Evolutionary conservation across 768 basidiomycete species (phyloP).

Genomic region (Lenzites betulinus): DNA sequence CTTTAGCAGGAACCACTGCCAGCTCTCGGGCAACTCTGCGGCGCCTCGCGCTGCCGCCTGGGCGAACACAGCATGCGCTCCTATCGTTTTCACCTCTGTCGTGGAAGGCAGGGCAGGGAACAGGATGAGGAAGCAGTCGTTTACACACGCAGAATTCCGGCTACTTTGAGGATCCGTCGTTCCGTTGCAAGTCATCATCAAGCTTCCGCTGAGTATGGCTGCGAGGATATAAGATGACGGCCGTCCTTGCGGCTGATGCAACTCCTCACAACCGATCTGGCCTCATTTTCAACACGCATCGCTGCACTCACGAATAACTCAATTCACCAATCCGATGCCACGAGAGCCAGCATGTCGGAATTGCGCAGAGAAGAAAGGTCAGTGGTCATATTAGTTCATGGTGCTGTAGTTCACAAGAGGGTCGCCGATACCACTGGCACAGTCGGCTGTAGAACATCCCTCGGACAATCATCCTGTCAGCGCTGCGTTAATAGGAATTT

Average conservation of each 20-base stretch:
- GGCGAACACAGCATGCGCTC: too few relatives aligned
- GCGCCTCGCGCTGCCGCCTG: too few relatives aligned
- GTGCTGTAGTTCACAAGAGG: background rate
- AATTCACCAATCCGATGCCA: too few relatives aligned
- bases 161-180: background rate
- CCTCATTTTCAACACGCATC: too few relatives aligned
- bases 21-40: too few relatives aligned
- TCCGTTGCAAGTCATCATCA: background rate
- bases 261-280: too few relatives aligned
- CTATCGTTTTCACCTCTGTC: too few relatives aligned
- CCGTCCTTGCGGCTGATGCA: too few relatives aligned
- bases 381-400: background rate
- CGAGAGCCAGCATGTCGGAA: background rate
- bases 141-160: background rate
- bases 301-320: too few relatives aligned
- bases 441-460: background rate
- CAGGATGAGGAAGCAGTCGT: background rate
- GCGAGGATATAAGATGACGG: background rate
- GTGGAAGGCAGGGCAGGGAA: too few relatives aligned
- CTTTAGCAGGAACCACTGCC: too few relatives aligned
- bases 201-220: background rate
- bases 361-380: background rate
- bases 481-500: background rate
- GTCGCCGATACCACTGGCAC: background rate
- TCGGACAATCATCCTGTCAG: background rate